Conservation (phyloP, 2,329 filamentous ascomycete genomes). For the Leptographium radiaticola region DNA sequence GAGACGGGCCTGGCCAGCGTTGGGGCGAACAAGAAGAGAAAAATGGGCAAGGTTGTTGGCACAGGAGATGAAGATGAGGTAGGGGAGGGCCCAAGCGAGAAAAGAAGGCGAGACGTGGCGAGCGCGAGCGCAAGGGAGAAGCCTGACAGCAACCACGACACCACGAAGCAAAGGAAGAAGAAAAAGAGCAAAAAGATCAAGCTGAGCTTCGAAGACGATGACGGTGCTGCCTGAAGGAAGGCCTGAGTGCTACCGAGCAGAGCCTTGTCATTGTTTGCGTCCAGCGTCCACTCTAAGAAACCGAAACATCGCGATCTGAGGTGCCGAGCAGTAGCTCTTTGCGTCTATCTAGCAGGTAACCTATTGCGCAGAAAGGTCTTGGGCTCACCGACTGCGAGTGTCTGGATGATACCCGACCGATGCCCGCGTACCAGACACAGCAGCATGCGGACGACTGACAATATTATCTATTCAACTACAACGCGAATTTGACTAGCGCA, state of each 20-base stretch:
- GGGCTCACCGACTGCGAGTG: no score
- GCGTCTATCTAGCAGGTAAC: no score
- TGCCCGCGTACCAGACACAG: background rate
- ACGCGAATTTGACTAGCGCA: background rate
- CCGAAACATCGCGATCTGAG: no score
- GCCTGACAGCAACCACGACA: background rate
- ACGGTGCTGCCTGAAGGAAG: conserved; percentile 16
- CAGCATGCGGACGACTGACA: background rate
- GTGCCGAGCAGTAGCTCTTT: no score
- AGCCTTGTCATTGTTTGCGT: no score
- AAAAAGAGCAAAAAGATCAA: conserved; percentile 55
- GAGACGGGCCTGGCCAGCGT: conserved; percentile 22
- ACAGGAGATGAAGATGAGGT: conserved; percentile 18
- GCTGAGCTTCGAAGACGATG: conserved; percentile 53
- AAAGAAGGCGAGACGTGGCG: conserved; percentile 16
- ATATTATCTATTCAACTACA: background rate
- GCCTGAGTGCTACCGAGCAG: background rate
- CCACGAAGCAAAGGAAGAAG: conserved; percentile 29
- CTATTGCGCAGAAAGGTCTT: no score
- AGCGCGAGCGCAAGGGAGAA: conserved; percentile 14
- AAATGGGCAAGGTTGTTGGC: conserved; percentile 37
- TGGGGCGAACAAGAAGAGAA: conserved; percentile 39
- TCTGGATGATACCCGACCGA: no score
- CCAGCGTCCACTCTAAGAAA: no score
- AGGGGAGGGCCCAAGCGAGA: conserved; percentile 16